phyloP scores from a whole-genome alignment of 2,329 filamentous ascomycete species.

The Nothophoma quercina region DNA sequence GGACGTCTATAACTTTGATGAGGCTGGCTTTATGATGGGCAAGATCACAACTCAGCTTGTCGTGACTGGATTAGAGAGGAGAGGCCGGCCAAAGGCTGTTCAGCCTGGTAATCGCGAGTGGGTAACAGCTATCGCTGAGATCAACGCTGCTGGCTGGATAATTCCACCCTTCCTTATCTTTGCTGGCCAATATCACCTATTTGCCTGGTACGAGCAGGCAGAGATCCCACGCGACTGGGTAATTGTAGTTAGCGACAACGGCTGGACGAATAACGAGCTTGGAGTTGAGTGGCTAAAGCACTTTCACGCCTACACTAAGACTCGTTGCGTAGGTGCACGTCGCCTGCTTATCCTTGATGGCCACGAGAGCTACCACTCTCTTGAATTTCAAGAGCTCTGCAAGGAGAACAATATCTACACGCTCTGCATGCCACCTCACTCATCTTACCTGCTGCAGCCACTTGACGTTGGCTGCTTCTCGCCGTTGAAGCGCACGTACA shows the following conservation, averaged over 20 bases:
- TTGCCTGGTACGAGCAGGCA: constrained; percentile 17
- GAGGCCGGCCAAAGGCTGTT: no score
- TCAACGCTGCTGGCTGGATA: constrained; percentile 12
- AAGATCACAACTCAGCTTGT: background rate
- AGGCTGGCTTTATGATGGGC: constrained; percentile 5
- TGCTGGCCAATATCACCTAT: constrained; percentile 8
- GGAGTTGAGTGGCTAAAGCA: constrained; percentile 37
- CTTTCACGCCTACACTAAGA: constrained; percentile 43
- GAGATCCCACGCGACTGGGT: constrained; percentile 31
- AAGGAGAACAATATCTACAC: constrained; percentile 49
- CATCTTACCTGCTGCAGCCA: constrained; percentile 50
- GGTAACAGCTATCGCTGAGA: constrained; percentile 16
- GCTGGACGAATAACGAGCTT: constrained; percentile 47
- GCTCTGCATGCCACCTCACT: constrained; percentile 21
- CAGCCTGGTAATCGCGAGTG: constrained; percentile 20
- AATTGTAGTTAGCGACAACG: constrained; percentile 35
- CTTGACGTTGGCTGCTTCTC: constrained; percentile 51
- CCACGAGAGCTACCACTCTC: constrained; percentile 44
- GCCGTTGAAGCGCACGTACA: constrained; percentile 44
- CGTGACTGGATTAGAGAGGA: no score
- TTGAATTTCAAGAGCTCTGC: constrained; percentile 48
- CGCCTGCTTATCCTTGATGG: constrained; percentile 50
- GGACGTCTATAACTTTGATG: background rate
- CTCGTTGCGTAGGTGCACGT: constrained; percentile 34
- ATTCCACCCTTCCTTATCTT: background rate